These are phyloP conservation scores for Pyricularia grisea DNA, from an alignment of 2,329 filamentous ascomycete species.

Conservation along the genomic window DNA sequence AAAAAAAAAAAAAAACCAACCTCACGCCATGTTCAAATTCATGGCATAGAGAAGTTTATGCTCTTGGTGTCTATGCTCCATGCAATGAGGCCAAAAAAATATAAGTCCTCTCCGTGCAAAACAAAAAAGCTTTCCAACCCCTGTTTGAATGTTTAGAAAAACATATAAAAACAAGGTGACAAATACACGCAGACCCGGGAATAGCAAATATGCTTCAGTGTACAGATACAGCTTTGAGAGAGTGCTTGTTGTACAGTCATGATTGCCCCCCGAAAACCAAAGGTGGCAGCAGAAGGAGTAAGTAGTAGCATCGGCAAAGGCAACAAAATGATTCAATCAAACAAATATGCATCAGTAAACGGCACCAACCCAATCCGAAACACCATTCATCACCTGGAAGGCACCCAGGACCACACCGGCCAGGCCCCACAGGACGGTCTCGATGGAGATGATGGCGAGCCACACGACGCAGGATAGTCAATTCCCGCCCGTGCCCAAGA, in stretches of 20 bases:
- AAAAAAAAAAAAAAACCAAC: too few relatives aligned
- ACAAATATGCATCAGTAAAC: not conserved
- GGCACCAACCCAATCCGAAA: slow-evolving; percentile 6
- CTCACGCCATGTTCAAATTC: not conserved
- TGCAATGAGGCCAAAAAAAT: not conserved
- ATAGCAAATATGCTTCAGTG: not conserved
- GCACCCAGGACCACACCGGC: not conserved
- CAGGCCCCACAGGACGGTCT: not conserved
- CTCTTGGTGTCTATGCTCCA: not conserved
- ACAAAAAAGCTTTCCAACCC: not conserved
- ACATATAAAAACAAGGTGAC: not conserved
- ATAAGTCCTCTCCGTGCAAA: not conserved
- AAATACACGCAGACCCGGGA: not conserved
- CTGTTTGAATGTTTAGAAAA: not conserved
- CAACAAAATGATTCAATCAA: not conserved
- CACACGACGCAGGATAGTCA: slow-evolving; percentile 4
- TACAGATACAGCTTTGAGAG: not conserved
- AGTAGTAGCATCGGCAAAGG: not conserved
- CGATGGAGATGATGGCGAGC: not conserved
- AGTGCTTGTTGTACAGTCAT: not conserved
- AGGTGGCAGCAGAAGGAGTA: not conserved
- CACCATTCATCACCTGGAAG: not conserved
- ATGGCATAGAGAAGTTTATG: not conserved
- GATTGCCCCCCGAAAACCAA: not conserved
- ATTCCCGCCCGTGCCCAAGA: slow-evolving; percentile 20